phyloP scores from a whole-genome alignment of 495 filamentous ascomycete species.

The Penicillium soppii region DNA sequence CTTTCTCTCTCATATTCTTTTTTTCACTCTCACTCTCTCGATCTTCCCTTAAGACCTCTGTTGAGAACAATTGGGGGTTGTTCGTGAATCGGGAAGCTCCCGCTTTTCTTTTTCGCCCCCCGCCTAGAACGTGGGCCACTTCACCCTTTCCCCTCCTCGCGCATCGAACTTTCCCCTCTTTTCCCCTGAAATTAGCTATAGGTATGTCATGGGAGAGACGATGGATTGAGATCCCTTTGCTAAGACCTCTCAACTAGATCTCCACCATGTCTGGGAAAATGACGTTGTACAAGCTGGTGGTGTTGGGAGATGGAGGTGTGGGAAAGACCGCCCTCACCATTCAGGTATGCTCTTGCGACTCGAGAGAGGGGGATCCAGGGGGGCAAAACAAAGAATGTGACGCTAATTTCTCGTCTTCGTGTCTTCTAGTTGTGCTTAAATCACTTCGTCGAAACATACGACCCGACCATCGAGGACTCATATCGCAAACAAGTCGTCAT shows the following conservation, averaged over 20 bases:
- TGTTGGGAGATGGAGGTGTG: slow-evolving; percentile 89
- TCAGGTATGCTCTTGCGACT: slow-evolving; percentile 58
- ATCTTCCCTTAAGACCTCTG: slow-evolving; percentile 10
- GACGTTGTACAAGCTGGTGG: slow-evolving; percentile 98
- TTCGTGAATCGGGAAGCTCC: slow-evolving; percentile 2
- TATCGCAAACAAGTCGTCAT: slow-evolving; percentile 99
- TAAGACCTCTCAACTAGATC: slow-evolving; percentile 4
- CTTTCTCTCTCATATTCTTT: slow-evolving; percentile 1
- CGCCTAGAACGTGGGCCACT: slow-evolving; percentile 13
- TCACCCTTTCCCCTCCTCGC: slow-evolving; percentile 5
- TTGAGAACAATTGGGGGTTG: slow-evolving; percentile 11
- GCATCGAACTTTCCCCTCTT: slow-evolving; percentile 2
- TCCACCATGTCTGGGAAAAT: slow-evolving; percentile 73
- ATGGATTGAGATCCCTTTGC: too few species aligned
- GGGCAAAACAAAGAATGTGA: too few species aligned
- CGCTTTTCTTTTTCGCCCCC: slow-evolving; percentile 11
- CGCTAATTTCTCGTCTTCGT: too few species aligned
- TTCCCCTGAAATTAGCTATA: slow-evolving; percentile 4
- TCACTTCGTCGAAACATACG: slow-evolving; percentile 86
- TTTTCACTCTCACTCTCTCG: neutral
- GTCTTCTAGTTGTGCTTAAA: slow-evolving; percentile 64
- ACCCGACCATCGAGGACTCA: slow-evolving; percentile 95
- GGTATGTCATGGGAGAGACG: neutral
- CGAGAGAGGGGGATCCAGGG: too few species aligned
- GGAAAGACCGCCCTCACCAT: slow-evolving; percentile 98